These are phyloP conservation scores for Artemisia annua DNA, from an alignment of 129 eudicot species.

Conservation along the genomic window DNA sequence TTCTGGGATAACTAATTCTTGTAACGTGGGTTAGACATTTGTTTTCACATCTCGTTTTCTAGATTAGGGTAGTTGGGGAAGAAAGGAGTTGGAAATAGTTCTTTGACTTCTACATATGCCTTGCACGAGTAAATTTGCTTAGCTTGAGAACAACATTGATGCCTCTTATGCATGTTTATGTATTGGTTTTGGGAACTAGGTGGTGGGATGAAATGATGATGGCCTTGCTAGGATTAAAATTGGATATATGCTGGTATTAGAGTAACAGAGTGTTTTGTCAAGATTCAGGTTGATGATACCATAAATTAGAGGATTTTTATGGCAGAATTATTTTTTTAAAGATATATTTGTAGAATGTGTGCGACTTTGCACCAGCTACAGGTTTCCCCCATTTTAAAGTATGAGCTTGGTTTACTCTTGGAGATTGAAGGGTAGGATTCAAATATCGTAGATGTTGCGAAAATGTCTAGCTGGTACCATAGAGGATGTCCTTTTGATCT, in stretches of 20 bases:
- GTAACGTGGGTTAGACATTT: no score
- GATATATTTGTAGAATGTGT: background rate
- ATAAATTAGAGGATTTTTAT: background rate
- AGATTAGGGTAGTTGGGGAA: no score
- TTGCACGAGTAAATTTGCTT: no score
- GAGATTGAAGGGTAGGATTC: background rate
- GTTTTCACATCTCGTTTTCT: no score
- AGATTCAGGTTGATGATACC: background rate
- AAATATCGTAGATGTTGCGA: background rate
- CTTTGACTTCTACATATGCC: no score
- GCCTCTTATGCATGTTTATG: background rate
- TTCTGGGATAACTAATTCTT: no score
- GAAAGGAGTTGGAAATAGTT: no score
- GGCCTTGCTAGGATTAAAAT: no score
- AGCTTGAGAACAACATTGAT: no score
- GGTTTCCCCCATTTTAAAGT: background rate
- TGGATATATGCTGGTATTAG: background rate
- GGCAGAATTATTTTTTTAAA: background rate
- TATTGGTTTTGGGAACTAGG: background rate
- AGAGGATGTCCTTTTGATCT: background rate
- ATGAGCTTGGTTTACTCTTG: constrained; percentile 1
- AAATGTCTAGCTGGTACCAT: background rate
- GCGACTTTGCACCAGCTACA: background rate
- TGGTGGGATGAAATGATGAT: background rate
- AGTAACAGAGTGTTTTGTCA: background rate